Evolutionary conservation across 2,329 filamentous ascomycete species (phyloP).

Genomic region (Colletotrichum sidae): DNA sequence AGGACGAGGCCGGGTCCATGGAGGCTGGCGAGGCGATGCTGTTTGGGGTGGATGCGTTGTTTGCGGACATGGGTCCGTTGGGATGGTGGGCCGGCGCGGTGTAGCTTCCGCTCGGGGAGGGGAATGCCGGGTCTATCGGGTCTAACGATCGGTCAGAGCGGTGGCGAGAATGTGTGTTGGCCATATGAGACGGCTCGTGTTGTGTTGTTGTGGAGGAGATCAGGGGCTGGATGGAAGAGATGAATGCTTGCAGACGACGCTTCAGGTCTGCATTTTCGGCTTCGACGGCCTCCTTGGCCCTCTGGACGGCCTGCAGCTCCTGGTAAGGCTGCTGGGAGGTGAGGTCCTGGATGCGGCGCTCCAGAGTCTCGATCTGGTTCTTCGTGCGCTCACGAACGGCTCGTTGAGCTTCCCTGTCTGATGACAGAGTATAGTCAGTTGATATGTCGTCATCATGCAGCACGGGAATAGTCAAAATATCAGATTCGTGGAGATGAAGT

Average conservation of each 20-base stretch:
- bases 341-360: constrained; percentile 79
- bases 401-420: constrained; percentile 87
- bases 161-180: constrained; percentile 1
- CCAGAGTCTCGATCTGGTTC: constrained; percentile 80
- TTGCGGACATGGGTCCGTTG: constrained; percentile 44
- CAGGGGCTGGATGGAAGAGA: constrained; percentile 73
- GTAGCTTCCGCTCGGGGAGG: constrained; percentile 44
- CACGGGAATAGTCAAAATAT: background rate
- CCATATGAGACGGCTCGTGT: constrained; percentile 15
- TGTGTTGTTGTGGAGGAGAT: constrained; percentile 48
- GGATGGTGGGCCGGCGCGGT: constrained; percentile 37
- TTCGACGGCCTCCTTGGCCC: constrained; percentile 81
- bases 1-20: constrained; percentile 39
- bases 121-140: constrained; percentile 44
- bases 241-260: constrained; percentile 72
- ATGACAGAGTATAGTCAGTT: constrained; percentile 13
- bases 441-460: background rate
- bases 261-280: constrained; percentile 85
- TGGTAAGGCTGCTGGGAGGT: constrained; percentile 85
- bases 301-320: constrained; percentile 81
- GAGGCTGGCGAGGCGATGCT: constrained; percentile 52
- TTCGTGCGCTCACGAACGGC: constrained; percentile 87
- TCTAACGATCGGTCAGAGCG: constrained; percentile 35
- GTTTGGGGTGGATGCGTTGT: constrained; percentile 53
- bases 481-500: constrained; percentile 2